These are phyloP conservation scores for Pseudoneurospora amorphoporcata DNA, from an alignment of 495 filamentous ascomycete genomes.

Conservation along the genomic window DNA sequence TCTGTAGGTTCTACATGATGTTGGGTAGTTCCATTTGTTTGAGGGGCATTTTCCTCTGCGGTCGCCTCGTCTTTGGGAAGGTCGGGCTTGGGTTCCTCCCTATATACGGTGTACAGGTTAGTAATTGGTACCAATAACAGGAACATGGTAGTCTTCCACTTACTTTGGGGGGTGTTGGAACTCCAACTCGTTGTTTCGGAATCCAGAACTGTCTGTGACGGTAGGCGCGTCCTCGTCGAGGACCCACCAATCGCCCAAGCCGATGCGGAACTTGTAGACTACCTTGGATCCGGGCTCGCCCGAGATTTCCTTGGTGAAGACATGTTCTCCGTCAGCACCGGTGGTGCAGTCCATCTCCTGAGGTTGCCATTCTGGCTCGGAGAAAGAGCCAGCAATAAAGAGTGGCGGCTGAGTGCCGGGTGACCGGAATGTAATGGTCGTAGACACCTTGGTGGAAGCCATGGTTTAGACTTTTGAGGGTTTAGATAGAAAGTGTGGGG, in stretches of 20 bases:
- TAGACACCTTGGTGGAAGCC: slow-evolving; percentile 26
- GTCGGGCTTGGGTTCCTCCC: neutral
- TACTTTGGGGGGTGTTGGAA: slow-evolving; percentile 18
- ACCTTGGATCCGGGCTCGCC: slow-evolving; percentile 39
- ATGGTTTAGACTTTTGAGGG: slow-evolving; percentile 18
- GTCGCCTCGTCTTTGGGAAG: neutral
- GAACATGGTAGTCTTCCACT: neutral
- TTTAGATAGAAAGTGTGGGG: neutral
- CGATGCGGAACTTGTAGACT: slow-evolving; percentile 63
- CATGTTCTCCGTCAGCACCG: slow-evolving; percentile 31
- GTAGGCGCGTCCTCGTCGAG: slow-evolving; percentile 44
- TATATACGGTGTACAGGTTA: no score
- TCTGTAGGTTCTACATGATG: neutral
- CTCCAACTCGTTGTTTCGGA: slow-evolving; percentile 47
- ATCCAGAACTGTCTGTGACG: slow-evolving; percentile 46
- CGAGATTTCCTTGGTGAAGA: slow-evolving; percentile 37
- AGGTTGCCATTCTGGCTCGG: slow-evolving; percentile 51
- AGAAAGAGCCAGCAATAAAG: slow-evolving; percentile 56
- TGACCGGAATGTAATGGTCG: slow-evolving; percentile 49
- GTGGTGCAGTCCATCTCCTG: slow-evolving; percentile 45
- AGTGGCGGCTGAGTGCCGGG: slow-evolving; percentile 49
- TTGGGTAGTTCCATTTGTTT: neutral
- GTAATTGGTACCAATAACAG: neutral
- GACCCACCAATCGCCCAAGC: slow-evolving; percentile 54
- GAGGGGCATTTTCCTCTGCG: neutral